phyloP scores from a whole-genome alignment of 352 stramenopile species.

The Globisporangium okanoganense region DNA sequence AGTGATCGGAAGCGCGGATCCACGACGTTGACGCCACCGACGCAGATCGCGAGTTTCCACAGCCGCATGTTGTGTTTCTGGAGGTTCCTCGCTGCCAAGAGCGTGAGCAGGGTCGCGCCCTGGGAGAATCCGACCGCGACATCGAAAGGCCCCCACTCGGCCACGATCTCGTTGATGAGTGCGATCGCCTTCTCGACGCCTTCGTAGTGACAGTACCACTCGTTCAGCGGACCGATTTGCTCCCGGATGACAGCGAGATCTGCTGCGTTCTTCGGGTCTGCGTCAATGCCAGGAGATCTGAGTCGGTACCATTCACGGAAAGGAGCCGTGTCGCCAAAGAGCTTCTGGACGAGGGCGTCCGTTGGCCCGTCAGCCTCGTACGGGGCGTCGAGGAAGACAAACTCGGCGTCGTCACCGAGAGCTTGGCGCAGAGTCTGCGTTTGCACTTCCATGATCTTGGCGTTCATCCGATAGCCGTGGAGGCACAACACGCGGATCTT shows the following conservation, averaged over 20 bases:
- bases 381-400: constrained; percentile 61
- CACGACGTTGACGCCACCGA: constrained; percentile 28
- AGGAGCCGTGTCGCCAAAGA: constrained; percentile 45
- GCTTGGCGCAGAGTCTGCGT: constrained; percentile 46
- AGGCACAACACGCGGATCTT: constrained; percentile 71
- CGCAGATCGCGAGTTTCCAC: constrained; percentile 40
- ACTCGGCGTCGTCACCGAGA: constrained; percentile 55
- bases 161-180: constrained; percentile 34
- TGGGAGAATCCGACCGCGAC: constrained; percentile 56
- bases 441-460: constrained; percentile 66
- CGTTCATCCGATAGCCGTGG: constrained; percentile 70
- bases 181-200: constrained; percentile 29
- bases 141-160: constrained; percentile 35
- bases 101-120: constrained; percentile 37
- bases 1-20: constrained; percentile 23
- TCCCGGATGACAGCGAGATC: constrained; percentile 11
- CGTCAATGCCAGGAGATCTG: neutral
- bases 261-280: constrained; percentile 9
- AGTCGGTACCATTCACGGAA: constrained; percentile 72
- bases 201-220: constrained; percentile 17
- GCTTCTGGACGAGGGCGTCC: constrained; percentile 43
- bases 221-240: neutral
- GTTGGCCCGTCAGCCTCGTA: constrained; percentile 49
- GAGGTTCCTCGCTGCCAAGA: constrained; percentile 28
- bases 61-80: constrained; percentile 19